Percentiles rank a stretch among this genome's conserved stretches.
phyloP scores from a whole-genome alignment of 2,329 filamentous ascomycete genomes.

The Alternaria dauci region DNA sequence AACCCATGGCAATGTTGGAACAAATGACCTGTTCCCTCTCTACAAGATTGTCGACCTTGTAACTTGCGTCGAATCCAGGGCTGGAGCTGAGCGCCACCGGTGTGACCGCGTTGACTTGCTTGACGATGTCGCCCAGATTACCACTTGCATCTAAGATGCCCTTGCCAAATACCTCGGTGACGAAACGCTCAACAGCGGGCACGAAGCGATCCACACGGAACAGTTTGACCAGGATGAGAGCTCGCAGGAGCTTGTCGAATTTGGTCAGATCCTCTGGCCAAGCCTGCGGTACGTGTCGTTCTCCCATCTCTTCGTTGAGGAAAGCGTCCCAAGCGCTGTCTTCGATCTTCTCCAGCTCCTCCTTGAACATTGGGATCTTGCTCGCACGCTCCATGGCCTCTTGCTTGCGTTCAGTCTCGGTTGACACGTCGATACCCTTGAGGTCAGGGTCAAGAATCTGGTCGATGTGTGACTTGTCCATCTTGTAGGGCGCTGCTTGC shows the following conservation, averaged over 20 bases:
- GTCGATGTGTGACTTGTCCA: conserved; percentile 91
- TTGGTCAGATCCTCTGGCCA: conserved; percentile 72
- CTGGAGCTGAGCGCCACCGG: conserved; percentile 94
- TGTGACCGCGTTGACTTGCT: conserved; percentile 81
- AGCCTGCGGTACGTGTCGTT: conserved; percentile 79
- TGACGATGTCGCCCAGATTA: conserved; percentile 84
- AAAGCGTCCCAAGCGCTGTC: conserved; percentile 79
- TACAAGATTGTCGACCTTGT: conserved; percentile 97
- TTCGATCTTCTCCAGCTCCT: conserved; percentile 70
- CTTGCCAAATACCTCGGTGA: conserved; percentile 82
- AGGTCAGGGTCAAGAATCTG: conserved; percentile 80
- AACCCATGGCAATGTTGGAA: conserved; percentile 99
- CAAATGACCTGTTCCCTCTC: conserved; percentile 83
- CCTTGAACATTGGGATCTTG: conserved; percentile 76
- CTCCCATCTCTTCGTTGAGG: conserved; percentile 83
- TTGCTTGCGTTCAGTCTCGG: conserved; percentile 68
- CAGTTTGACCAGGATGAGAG: conserved; percentile 90
- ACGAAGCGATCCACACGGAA: conserved; percentile 97
- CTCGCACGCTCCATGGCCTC: conserved; percentile 73
- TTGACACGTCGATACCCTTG: conserved; percentile 80
- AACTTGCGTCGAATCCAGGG: conserved; percentile 96
- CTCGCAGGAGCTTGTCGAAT: conserved; percentile 79
- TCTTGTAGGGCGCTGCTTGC: conserved; percentile 93
- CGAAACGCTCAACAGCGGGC: conserved; percentile 90
- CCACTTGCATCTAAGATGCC: conserved; percentile 84